Evolutionary conservation across 208 protist species (phyloP).

Genomic region (Acanthamoeba culbertsoni): DNA sequence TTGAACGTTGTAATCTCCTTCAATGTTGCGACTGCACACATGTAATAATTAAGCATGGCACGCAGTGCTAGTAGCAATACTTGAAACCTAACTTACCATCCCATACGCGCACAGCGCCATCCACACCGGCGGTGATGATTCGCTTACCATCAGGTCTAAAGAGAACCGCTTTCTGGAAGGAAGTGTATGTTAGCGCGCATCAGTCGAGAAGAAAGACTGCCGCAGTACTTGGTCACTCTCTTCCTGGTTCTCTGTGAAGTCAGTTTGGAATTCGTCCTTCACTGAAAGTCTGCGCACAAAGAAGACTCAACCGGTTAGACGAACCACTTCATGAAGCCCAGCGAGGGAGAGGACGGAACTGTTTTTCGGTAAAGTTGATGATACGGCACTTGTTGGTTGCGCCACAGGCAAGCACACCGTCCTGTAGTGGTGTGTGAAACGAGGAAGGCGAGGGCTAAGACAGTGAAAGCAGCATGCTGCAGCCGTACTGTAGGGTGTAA

Average conservation of each 20-base stretch:
- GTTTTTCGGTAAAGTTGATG: not conserved
- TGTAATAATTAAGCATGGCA: not conserved
- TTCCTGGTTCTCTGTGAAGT: conserved; percentile 35
- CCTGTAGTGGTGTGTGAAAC: not conserved
- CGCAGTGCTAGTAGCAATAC: not conserved
- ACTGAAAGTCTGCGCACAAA: not conserved
- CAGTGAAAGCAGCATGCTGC: not conserved
- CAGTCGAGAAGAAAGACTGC: not conserved
- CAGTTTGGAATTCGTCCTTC: conserved; percentile 37
- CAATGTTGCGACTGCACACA: not conserved
- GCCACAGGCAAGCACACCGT: conserved; percentile 18
- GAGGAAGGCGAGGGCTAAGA: not conserved
- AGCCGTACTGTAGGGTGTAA: not conserved
- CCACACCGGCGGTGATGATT: conserved; percentile 18
- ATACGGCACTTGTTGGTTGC: conserved; percentile 12
- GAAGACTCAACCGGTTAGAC: not conserved
- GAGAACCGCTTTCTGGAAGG: conserved; percentile 24
- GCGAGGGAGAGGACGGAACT: not conserved
- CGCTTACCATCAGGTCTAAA: not conserved
- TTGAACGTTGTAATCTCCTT: not conserved
- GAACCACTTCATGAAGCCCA: not conserved
- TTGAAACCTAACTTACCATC: not conserved
- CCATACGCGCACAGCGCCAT: conserved; percentile 37
- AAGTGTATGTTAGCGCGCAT: not conserved
- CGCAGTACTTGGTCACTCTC: conserved; percentile 49